phyloP scores from a whole-genome alignment of 1,139 yeast species.

The Groenewaldozyma auringiensis region DNA sequence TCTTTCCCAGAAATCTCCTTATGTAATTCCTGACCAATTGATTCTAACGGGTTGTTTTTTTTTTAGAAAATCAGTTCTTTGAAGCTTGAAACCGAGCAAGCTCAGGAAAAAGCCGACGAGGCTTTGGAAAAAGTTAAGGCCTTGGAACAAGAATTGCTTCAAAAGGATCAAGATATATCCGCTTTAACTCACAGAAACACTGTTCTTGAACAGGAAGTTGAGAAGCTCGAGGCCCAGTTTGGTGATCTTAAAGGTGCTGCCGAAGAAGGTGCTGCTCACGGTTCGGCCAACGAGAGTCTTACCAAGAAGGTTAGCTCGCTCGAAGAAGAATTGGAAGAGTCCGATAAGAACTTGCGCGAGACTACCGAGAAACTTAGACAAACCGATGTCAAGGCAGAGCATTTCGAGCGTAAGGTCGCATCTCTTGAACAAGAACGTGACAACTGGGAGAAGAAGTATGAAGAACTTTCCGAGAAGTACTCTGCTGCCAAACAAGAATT shows the following conservation, averaged over 20 bases:
- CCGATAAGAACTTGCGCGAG: constrained; percentile 86
- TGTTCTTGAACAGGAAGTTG: constrained; percentile 84
- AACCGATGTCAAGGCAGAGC: constrained; percentile 94
- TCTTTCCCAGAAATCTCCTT: no score
- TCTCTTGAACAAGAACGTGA: constrained; percentile 90
- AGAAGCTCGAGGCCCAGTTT: constrained; percentile 74
- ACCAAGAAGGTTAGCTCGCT: constrained; percentile 86
- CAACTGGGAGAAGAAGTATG: constrained; percentile 84
- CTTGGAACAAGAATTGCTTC: constrained; percentile 83
- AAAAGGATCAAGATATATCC: constrained; percentile 92
- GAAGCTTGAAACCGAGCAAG: constrained; percentile 90
- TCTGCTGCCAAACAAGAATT: constrained; percentile 79
- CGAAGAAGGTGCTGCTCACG: constrained; percentile 85
- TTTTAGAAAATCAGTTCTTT: constrained; percentile 75
- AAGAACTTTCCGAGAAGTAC: constrained; percentile 79
- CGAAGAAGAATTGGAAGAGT: constrained; percentile 90
- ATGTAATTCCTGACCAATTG: no score
- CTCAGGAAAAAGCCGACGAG: constrained; percentile 96
- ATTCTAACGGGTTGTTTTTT: constrained; percentile 8
- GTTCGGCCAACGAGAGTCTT: constrained; percentile 83
- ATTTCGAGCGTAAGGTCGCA: constrained; percentile 88
- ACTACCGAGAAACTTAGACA: constrained; percentile 92
- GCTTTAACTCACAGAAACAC: constrained; percentile 89
- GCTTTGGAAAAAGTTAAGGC: constrained; percentile 72
- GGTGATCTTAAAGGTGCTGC: constrained; percentile 80